Percentiles rank a stretch among this genome's conserved stretches.
phyloP scores from a whole-genome alignment of 2,329 filamentous ascomycete genomes.

The Diaporthe citri region DNA sequence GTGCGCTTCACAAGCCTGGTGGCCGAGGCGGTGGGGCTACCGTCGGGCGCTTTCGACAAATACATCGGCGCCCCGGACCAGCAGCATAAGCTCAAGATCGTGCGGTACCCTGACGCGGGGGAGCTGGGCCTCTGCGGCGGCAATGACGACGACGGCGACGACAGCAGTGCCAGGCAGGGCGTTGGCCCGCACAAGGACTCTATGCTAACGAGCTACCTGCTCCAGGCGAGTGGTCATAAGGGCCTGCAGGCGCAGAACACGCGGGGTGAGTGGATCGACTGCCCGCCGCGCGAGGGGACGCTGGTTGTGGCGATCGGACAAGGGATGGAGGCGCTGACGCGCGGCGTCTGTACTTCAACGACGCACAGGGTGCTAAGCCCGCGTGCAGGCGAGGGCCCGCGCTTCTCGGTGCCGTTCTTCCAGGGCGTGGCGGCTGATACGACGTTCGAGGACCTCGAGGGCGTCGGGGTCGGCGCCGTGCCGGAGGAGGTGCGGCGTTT shows the following conservation, averaged over 20 bases:
- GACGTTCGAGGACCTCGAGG: constrained; percentile 81
- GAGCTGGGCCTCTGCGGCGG: constrained; percentile 63
- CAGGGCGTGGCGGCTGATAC: constrained; percentile 86
- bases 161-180: constrained; percentile 81
- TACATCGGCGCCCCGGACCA: constrained; percentile 79
- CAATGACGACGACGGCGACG: constrained; percentile 73
- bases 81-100: constrained; percentile 92
- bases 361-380: constrained; percentile 88
- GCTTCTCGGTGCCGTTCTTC: constrained; percentile 89
- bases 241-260: constrained; percentile 89
- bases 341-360: constrained; percentile 84
- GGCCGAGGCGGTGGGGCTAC: constrained; percentile 84
- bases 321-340: constrained; percentile 86
- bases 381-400: constrained; percentile 74
- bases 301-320: constrained; percentile 91
- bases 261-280: constrained; percentile 84
- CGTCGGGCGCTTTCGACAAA: constrained; percentile 76
- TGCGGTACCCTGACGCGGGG: constrained; percentile 84
- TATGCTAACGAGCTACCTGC: constrained; percentile 84
- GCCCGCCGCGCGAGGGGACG: constrained; percentile 79
- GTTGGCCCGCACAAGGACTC: constrained; percentile 86
- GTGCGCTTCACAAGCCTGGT: constrained; percentile 83
- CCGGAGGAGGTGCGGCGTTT: constrained; percentile 74
- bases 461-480: constrained; percentile 66
- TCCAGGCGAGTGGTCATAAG: constrained; percentile 81